A percentile compares a stretch with the other conserved stretches of the same genome.
phyloP scores from a whole-genome alignment of 1,139 yeast species.

The Meyerozyma guilliermondii region DNA sequence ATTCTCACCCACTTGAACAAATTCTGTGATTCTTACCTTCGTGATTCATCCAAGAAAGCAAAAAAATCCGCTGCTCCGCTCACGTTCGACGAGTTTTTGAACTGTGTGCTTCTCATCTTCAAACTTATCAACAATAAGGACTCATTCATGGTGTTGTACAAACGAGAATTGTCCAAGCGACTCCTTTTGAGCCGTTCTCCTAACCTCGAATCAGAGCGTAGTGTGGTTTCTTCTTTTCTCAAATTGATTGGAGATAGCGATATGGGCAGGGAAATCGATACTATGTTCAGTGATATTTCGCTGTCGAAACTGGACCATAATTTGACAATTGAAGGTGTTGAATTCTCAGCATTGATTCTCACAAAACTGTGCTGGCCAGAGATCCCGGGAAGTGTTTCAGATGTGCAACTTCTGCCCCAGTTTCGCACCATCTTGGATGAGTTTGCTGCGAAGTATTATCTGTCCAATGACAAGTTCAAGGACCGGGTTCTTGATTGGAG shows the following conservation, averaged over 20 bases:
- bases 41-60: slow-evolving; percentile 9
- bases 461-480: slow-evolving; percentile 10
- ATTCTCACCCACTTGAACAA: slow-evolving; percentile 26
- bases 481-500: slow-evolving; percentile 19
- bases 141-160: slow-evolving; percentile 28
- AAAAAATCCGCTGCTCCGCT: slow-evolving; percentile 8
- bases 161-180: slow-evolving; percentile 34
- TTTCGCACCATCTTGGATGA: slow-evolving; percentile 6
- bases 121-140: slow-evolving; percentile 31
- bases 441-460: slow-evolving; percentile 9
- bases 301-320: slow-evolving; percentile 16
- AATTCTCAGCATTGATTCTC: slow-evolving; percentile 30
- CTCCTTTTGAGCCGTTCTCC: slow-evolving; percentile 24
- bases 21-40: slow-evolving; percentile 29
- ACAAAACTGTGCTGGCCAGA: slow-evolving; percentile 40
- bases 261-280: slow-evolving; percentile 21
- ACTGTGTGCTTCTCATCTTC: slow-evolving; percentile 23
- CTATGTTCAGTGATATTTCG: slow-evolving; percentile 32
- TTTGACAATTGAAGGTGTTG: slow-evolving; percentile 10
- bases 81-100: slow-evolving; percentile 16
- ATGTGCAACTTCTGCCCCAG: slow-evolving; percentile 4
- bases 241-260: slow-evolving; percentile 32
- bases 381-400: slow-evolving; percentile 25
- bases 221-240: slow-evolving; percentile 21
- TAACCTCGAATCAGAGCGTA: slow-evolving; percentile 19